A percentile compares a stretch with the other conserved stretches of the same genome.
Evolutionary conservation across 495 filamentous ascomycete genomes (phyloP).

Genomic region (Aspergillus egyptiacus): DNA sequence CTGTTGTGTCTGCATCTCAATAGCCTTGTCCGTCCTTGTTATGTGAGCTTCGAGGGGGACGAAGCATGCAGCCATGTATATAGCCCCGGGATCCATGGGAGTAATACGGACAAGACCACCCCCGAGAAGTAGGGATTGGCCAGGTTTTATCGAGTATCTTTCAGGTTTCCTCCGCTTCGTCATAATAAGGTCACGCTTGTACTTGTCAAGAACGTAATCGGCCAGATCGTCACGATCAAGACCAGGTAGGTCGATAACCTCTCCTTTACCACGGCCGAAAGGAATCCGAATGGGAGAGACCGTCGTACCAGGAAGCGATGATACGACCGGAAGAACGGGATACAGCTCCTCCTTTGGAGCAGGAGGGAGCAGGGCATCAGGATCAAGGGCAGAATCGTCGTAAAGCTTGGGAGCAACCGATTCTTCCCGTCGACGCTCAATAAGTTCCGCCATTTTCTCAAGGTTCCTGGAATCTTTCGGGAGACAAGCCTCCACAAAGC

Average conservation of each 20-base stretch:
- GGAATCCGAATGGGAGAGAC: constrained; percentile 87
- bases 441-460: constrained; percentile 32
- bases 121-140: constrained; percentile 75
- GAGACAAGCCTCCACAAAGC: constrained; percentile 76
- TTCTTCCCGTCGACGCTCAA: constrained; percentile 25
- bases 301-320: constrained; percentile 84
- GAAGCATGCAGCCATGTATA: constrained; percentile 73
- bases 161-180: constrained; percentile 58
- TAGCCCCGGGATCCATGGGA: constrained; percentile 53
- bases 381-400: constrained; percentile 17
- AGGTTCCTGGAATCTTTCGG: constrained; percentile 65
- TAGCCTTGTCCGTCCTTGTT: constrained; percentile 71
- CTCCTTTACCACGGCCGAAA: constrained; percentile 77
- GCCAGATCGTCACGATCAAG: constrained; percentile 68
- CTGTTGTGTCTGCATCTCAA: constrained; percentile 54
- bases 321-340: constrained; percentile 77
- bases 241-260: constrained; percentile 92
- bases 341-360: constrained; percentile 63
- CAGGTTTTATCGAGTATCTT: constrained; percentile 64
- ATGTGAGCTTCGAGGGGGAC: constrained; percentile 66
- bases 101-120: constrained; percentile 88
- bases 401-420: constrained; percentile 13
- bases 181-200: constrained; percentile 69
- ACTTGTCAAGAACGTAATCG: constrained; percentile 55
- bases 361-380: constrained; percentile 61